phyloP scores from a whole-genome alignment of 352 stramenopile species.

The Lagenidium giganteum region DNA sequence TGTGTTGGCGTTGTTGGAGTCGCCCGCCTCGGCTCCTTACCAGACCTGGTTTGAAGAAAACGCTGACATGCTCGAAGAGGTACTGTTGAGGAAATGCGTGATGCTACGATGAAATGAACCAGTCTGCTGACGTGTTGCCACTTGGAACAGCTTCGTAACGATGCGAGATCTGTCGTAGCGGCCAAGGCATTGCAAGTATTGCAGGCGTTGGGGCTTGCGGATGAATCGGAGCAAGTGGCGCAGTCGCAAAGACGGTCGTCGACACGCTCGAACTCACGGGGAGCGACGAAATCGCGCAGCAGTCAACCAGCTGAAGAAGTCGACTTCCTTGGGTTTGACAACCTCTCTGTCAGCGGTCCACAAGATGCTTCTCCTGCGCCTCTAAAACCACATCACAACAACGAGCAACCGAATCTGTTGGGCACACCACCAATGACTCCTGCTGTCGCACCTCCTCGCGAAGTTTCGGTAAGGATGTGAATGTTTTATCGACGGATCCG shows the following conservation, averaged over 20 bases:
- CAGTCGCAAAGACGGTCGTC: conserved; percentile 14
- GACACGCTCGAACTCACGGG: neutral
- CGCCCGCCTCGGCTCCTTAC: conserved; percentile 54
- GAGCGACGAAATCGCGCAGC: conserved; percentile 3
- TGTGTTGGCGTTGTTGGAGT: conserved; percentile 70
- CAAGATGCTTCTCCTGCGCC: conserved; percentile 8
- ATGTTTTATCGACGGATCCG: conserved; percentile 18
- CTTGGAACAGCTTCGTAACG: conserved; percentile 39
- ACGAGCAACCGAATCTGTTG: conserved; percentile 16
- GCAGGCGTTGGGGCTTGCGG: conserved; percentile 52
- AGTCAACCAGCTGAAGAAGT: conserved; percentile 41
- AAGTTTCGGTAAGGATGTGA: conserved; percentile 48
- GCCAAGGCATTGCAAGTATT: conserved; percentile 74
- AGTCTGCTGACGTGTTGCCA: neutral
- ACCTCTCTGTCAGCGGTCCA: conserved; percentile 36
- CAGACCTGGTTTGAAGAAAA: conserved; percentile 83
- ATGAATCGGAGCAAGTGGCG: conserved; percentile 37
- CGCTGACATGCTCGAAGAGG: conserved; percentile 72
- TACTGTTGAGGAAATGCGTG: conserved; percentile 13
- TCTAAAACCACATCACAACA: conserved; percentile 20
- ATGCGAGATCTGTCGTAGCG: conserved; percentile 74
- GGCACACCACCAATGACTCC: conserved; percentile 5
- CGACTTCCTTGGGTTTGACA: conserved; percentile 73
- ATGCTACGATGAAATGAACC: neutral
- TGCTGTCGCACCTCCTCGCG: conserved; percentile 18